Evolutionary conservation across 257 asterid species (phyloP).

Genomic region (Nyctanthes arbortristis): DNA sequence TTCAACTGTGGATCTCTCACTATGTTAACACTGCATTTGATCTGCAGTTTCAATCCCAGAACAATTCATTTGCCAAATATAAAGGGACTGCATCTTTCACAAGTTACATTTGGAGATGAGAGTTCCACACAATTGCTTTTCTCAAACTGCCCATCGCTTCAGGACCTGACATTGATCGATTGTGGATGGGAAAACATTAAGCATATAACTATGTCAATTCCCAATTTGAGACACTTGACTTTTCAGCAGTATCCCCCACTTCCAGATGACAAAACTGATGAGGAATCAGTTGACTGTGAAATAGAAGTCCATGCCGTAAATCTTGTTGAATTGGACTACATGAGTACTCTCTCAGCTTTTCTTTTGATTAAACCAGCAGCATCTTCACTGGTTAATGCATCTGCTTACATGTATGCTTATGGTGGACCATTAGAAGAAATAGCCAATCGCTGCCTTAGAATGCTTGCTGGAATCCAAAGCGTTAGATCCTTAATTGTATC

Average conservation of each 20-base stretch:
- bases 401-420: neutral
- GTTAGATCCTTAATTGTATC: neutral
- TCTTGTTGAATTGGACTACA: neutral
- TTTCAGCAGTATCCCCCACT: neutral
- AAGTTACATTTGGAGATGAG: neutral
- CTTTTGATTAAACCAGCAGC: neutral
- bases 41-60: neutral
- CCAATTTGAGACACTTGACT: neutral
- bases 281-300: too few relatives aligned
- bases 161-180: neutral
- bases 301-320: neutral
- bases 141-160: neutral
- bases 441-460: neutral
- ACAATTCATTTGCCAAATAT: neutral
- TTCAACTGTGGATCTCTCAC: neutral
- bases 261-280: too few relatives aligned
- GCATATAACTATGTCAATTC: neutral
- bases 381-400: neutral
- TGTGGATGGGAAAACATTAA: neutral
- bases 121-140: neutral
- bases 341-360: neutral
- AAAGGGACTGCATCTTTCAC: neutral
- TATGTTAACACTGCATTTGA: neutral
- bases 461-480: neutral
- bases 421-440: neutral